Base-by-base conservation (phyloP, 2,329 filamentous ascomycete genomes). In the Colletotrichum endophyticum region DNA sequence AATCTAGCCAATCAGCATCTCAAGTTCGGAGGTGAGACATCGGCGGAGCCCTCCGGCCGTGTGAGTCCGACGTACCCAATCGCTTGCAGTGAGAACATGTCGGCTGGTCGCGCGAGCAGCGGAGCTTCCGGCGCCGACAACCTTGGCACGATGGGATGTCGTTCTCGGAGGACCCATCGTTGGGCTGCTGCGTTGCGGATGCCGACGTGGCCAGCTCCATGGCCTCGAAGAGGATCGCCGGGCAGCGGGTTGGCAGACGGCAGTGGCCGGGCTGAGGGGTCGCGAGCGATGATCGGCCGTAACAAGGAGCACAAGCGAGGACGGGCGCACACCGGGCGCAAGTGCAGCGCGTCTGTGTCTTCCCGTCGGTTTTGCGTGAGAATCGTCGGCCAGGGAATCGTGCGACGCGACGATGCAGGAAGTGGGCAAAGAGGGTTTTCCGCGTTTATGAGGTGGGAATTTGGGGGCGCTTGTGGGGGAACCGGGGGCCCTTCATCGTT, bases 71-170 rank as follows among this genome's bases (percentile, higher is more conserved):
- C 77, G 49, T 73, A 84, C 81, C 78, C 15, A 83, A 76, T 74
- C 82, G 78, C 30, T 75, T 78, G 76, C 83, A 85, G 34, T 85
- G 81, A 3, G 80, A 78, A 71, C 84, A 85, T 9, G 77, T 70
- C n/a, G 83, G 83, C 53, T 80, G 78, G 59, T 85, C 82, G 27
- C 83, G 79, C n/a, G 82, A 84, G 77, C 84, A 85, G 66, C 79
- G 81, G 44, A 85, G 79, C 78, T 85, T 85, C 8, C 82, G 80
- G 66, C 77, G 80, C 30, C 83, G 80, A 64, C 84, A 85, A 5
- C 82, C 81, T 67, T 83, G 80, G 76, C 83, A 85, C 5, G 83
- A 83, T 6, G 81, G 81, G 5, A 79, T 66, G 34, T 80, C 79
- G 44, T 44, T 64, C 27, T 79, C 78, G 13, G 67, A 66, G 36